Evolutionary conservation across 441 rosid genomes (phyloP).

Genomic region (Euphorbia celastroides): DNA sequence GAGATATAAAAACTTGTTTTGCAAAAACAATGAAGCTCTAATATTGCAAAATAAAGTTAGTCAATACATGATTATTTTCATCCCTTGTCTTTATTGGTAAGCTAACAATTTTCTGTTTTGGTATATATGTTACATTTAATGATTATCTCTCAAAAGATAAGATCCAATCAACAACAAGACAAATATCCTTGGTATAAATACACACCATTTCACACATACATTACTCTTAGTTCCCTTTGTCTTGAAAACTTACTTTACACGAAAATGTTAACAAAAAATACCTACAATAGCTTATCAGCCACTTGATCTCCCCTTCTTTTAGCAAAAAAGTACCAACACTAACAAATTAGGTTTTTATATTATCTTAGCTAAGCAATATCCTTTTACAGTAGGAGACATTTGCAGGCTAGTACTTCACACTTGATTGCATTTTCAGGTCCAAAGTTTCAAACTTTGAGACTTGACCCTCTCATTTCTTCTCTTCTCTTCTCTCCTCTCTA

Average conservation of each 20-base stretch:
- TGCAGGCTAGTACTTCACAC: slow-evolving; percentile 25
- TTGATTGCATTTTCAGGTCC: slow-evolving; percentile 28
- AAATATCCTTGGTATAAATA: slow-evolving; percentile 10
- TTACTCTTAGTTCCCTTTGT: slow-evolving; percentile 20
- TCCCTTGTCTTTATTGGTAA: background rate
- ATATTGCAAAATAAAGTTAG: background rate
- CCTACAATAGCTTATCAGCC: slow-evolving; percentile 14
- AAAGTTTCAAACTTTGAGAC: slow-evolving; percentile 8
- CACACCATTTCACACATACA: slow-evolving; percentile 12
- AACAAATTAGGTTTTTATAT: slow-evolving; percentile 36
- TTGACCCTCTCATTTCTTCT: slow-evolving; percentile 14
- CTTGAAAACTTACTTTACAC: slow-evolving; percentile 20
- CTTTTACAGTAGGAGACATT: slow-evolving; percentile 35
- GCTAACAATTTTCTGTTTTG: background rate
- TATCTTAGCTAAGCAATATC: slow-evolving; percentile 36
- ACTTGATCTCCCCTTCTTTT: slow-evolving; percentile 24
- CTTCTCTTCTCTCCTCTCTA: slow-evolving; percentile 11
- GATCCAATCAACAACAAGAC: slow-evolving; percentile 22
- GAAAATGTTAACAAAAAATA: slow-evolving; percentile 11
- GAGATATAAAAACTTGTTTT: background rate
- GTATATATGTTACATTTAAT: background rate
- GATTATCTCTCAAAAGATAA: slow-evolving; percentile 14
- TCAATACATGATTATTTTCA: background rate
- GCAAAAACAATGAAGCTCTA: background rate
- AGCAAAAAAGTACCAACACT: slow-evolving; percentile 31